Evolutionary conservation across 163 green algal genomes (phyloP), one percentile per base, ranked within the genome.

Genomic region (Chlamydomonas reinhardtii): DNA sequence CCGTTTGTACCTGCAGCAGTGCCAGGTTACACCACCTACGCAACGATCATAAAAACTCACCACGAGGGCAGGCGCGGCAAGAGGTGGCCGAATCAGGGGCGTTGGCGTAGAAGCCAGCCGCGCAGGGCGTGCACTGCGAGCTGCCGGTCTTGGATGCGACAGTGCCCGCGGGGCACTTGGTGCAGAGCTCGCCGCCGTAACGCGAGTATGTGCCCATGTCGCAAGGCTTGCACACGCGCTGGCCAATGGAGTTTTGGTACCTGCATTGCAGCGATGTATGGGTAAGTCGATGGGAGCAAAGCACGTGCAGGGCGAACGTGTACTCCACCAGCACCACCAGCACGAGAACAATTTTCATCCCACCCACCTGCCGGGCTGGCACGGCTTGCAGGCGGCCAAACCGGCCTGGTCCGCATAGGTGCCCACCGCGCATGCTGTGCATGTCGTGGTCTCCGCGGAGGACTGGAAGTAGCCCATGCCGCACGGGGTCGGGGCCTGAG

Each of bases 401-500:
- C 59, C 72, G 0, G 61, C 74, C 29, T 82, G 72, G 20, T 82
- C 72, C 14, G 82, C 82, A 43, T 87, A 82, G 0, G 59, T 64
- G 19, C 82, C 82, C 17, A 16, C 29, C 3, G 17, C 69, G 43
- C 82, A 87, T 0, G 39, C 0, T 2, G 62, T 32, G 31, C 69
- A 75, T 8, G 20, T 43, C 22, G 61, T 32, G 72, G 70, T 48
- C 61, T 75, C 54, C 37, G 64, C 35, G 1, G 34, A 0, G 37
- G 43, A 9, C 71, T 87, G 82, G 39, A 71, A 87, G 39, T 82
- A 82, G 61, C 82, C 82, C 37, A 87, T 24, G n/a, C 72, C 72
- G 71, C 69, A 79, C 9, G 72, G 72, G 4, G 54, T 82, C 8
- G 72, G 61, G n/a, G n/a, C n/a, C n/a, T n/a, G n/a, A n/a, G n/a